A percentile compares a stretch with the other conserved stretches of the same genome.
Conservation (phyloP, 2,329 filamentous ascomycete species). For the Apiospora hydei region DNA sequence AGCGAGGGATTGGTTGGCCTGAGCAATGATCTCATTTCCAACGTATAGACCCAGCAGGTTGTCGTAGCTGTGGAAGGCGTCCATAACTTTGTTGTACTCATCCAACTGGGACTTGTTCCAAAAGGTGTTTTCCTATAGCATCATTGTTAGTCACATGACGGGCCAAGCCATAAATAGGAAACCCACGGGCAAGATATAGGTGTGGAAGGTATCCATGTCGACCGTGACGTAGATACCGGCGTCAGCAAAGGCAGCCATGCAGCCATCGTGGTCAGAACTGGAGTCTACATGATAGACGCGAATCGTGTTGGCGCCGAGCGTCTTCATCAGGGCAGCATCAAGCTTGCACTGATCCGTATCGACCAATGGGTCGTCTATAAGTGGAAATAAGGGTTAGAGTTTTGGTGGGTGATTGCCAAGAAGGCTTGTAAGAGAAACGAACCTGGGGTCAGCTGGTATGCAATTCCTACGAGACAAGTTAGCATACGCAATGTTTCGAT, state of each 20-base stretch:
- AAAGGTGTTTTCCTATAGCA: conserved; percentile 58
- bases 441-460: conserved; percentile 23
- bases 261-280: conserved; percentile 67
- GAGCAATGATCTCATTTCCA: conserved; percentile 78
- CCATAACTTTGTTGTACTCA: conserved; percentile 66
- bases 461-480: conserved; percentile 53
- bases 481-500: neutral
- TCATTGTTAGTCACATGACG: neutral
- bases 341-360: conserved; percentile 61
- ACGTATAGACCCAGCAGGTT: conserved; percentile 75
- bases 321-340: conserved; percentile 69
- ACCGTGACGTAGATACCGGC: conserved; percentile 71
- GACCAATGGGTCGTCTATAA: conserved; percentile 54
- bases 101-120: conserved; percentile 79
- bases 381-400: conserved; percentile 15
- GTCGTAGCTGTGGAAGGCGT: conserved; percentile 68
- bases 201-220: conserved; percentile 67
- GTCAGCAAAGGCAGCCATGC: conserved; percentile 69
- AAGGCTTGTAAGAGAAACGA: neutral
- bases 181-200: conserved; percentile 68
- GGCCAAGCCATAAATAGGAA: neutral
- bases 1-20: conserved; percentile 60
- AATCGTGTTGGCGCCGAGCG: conserved; percentile 67
- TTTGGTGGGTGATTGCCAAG: conserved; percentile 6
- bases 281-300: conserved; percentile 71